These are phyloP conservation scores for Arachnomyces sp. DNA, from an alignment of 2,329 filamentous ascomycete genomes.

Conservation along the genomic window DNA sequence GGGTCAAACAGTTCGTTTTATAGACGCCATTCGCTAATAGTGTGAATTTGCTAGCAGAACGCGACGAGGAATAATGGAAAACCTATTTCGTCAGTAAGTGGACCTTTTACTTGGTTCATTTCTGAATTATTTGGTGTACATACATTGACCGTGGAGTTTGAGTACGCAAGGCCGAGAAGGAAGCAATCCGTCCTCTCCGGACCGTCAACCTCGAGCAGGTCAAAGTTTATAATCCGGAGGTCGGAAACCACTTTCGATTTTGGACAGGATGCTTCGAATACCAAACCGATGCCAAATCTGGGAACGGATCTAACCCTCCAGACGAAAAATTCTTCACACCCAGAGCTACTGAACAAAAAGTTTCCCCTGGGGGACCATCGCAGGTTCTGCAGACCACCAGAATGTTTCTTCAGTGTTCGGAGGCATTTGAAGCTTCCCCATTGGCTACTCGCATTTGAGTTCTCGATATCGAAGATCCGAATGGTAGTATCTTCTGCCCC, in stretches of 20 bases:
- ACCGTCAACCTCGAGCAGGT: constrained; percentile 39
- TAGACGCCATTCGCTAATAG: constrained; percentile 52
- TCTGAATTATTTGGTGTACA: constrained; percentile 10
- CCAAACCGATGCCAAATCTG: constrained; percentile 45
- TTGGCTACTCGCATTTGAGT: constrained; percentile 6
- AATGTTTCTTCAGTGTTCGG: constrained; percentile 66
- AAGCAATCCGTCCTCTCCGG: constrained; percentile 32
- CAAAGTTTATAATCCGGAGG: constrained; percentile 74
- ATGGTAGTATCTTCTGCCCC: constrained; percentile 68
- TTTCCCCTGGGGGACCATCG: constrained; percentile 61
- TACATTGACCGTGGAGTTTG: constrained; percentile 70
- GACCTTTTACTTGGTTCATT: no score
- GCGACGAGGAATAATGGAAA: constrained; percentile 33
- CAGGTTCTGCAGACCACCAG: constrained; percentile 73
- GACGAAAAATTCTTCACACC: constrained; percentile 80
- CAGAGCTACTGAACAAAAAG: constrained; percentile 78
- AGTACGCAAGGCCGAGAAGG: constrained; percentile 65
- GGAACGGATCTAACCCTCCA: constrained; percentile 61
- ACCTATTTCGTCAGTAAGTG: constrained; percentile 28
- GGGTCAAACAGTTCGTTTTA: constrained; percentile 68
- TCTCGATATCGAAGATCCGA: constrained; percentile 51
- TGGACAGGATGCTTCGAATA: constrained; percentile 45
- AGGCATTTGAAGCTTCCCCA: constrained; percentile 42
- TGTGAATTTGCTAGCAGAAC: constrained; percentile 19
- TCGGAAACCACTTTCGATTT: constrained; percentile 51